Conservation (phyloP, 345 rosid genomes). For the Lepidium didymum region DNA sequence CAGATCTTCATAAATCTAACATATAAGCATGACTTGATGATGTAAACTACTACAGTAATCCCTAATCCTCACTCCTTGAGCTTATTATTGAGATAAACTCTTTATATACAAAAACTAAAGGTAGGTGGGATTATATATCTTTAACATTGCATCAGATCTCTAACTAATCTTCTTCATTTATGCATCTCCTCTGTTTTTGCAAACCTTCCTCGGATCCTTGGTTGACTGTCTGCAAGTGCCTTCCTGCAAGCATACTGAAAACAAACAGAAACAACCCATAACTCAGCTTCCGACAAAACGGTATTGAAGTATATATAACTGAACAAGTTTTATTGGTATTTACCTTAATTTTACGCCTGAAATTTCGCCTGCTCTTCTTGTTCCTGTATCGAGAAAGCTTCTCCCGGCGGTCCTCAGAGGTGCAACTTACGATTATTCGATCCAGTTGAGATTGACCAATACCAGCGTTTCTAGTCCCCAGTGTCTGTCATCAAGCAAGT, state of each 20-base stretch:
- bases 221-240: slow-evolving; percentile 96
- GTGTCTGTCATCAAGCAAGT: slow-evolving; percentile 52
- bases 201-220: slow-evolving; percentile 91
- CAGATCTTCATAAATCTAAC: not conserved
- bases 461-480: slow-evolving; percentile 31
- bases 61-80: not conserved
- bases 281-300: not conserved
- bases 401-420: slow-evolving; percentile 71
- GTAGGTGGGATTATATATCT: not conserved
- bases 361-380: slow-evolving; percentile 87
- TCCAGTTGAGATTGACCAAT: slow-evolving; percentile 49
- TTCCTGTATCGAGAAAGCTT: slow-evolving; percentile 91
- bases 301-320: not conserved
- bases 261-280: not conserved
- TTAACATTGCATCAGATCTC: slow-evolving; percentile 3
- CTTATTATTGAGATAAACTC: slow-evolving; percentile 19
- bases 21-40: not conserved
- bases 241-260: slow-evolving; percentile 96
- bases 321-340: not conserved
- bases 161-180: slow-evolving; percentile 24
- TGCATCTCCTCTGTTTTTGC: slow-evolving; percentile 74
- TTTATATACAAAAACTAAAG: slow-evolving; percentile 1
- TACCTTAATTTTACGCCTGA: slow-evolving; percentile 94
- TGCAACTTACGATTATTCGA: slow-evolving; percentile 36
- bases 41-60: slow-evolving; percentile 12